Evolutionary conservation across 305 asterid species (phyloP).

Genomic region (Salvia sclarea): DNA sequence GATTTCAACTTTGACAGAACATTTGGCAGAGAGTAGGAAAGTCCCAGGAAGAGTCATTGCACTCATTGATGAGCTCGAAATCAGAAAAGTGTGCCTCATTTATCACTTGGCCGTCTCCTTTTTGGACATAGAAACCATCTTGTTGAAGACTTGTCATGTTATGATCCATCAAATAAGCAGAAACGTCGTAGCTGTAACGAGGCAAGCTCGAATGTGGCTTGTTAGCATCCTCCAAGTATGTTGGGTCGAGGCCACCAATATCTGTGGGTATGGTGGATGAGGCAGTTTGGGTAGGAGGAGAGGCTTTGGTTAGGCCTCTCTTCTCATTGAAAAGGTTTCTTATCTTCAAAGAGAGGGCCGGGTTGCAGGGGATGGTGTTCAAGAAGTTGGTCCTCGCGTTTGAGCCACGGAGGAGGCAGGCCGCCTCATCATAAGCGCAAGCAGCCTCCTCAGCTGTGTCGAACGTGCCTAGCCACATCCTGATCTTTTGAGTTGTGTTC

Average conservation of each 20-base stretch:
- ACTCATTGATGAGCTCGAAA: constrained; percentile 50
- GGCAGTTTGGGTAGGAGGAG: constrained; percentile 14
- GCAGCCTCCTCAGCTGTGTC: constrained; percentile 85
- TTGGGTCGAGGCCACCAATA: constrained; percentile 1
- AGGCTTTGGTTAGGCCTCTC: constrained; percentile 44
- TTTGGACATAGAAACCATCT: constrained; percentile 29
- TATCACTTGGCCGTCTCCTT: constrained; percentile 27
- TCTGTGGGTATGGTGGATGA: neutral
- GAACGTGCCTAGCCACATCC: constrained; percentile 83
- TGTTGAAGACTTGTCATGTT: constrained; percentile 38
- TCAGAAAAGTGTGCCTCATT: constrained; percentile 38
- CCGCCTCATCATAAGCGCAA: constrained; percentile 78
- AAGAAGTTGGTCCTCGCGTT: constrained; percentile 70
- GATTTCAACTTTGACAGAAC: constrained; percentile 51
- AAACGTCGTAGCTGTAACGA: constrained; percentile 5
- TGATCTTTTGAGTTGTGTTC: constrained; percentile 76
- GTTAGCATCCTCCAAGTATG: constrained; percentile 40
- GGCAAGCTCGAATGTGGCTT: constrained; percentile 49
- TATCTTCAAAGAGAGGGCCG: constrained; percentile 66
- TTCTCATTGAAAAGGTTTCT: constrained; percentile 67
- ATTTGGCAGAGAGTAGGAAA: constrained; percentile 54
- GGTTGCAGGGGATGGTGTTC: constrained; percentile 50
- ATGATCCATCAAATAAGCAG: constrained; percentile 31
- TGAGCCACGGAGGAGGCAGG: constrained; percentile 70
- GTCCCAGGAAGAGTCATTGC: constrained; percentile 64